phyloP scores from a whole-genome alignment of 2,329 filamentous ascomycete genomes.

The Monosporascus sp. region DNA sequence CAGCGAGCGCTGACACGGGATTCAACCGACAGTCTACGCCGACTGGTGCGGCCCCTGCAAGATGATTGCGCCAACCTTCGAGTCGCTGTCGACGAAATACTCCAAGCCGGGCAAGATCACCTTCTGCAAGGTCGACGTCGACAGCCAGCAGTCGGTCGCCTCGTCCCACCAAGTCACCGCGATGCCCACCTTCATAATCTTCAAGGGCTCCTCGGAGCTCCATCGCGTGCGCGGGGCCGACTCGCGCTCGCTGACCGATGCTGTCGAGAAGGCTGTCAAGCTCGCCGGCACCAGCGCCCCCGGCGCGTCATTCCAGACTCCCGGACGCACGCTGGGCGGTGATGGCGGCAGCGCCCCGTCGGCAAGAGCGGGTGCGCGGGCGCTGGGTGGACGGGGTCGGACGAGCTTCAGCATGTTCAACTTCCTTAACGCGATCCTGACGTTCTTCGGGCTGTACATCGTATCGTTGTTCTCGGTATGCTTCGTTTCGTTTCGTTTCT shows the following conservation, averaged over 20 bases:
- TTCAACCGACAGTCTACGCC: slow-evolving; percentile 66
- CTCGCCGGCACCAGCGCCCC: slow-evolving; percentile 38
- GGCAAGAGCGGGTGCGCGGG: slow-evolving; percentile 12
- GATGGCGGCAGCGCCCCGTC: slow-evolving; percentile 10
- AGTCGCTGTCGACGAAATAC: slow-evolving; percentile 73
- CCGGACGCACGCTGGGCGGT: slow-evolving; percentile 53
- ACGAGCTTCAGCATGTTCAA: slow-evolving; percentile 33
- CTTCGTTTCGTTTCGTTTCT: slow-evolving; percentile 8
- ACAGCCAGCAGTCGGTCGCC: slow-evolving; percentile 72
- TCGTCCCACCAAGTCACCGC: slow-evolving; percentile 73
- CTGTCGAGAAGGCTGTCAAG: slow-evolving; percentile 65
- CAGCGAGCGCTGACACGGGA: slow-evolving; percentile 19
- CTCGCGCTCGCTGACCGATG: slow-evolving; percentile 65
- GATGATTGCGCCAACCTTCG: slow-evolving; percentile 83
- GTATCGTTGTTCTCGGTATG: slow-evolving; percentile 55
- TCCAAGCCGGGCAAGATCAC: slow-evolving; percentile 76
- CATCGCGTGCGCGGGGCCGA: slow-evolving; percentile 80
- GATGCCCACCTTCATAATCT: slow-evolving; percentile 93
- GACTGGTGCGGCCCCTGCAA: slow-evolving; percentile 96
- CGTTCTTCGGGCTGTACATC: slow-evolving; percentile 57
- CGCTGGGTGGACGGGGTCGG: slow-evolving; percentile 13
- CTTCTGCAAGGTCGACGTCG: slow-evolving; percentile 90
- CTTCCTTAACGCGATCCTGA: slow-evolving; percentile 44
- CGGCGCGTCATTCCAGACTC: slow-evolving; percentile 45
- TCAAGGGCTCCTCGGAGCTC: slow-evolving; percentile 67